These are phyloP conservation scores for Plasmodium blacklocki DNA, from an alignment of 169 alveolate genomes.

Conservation along the genomic window DNA sequence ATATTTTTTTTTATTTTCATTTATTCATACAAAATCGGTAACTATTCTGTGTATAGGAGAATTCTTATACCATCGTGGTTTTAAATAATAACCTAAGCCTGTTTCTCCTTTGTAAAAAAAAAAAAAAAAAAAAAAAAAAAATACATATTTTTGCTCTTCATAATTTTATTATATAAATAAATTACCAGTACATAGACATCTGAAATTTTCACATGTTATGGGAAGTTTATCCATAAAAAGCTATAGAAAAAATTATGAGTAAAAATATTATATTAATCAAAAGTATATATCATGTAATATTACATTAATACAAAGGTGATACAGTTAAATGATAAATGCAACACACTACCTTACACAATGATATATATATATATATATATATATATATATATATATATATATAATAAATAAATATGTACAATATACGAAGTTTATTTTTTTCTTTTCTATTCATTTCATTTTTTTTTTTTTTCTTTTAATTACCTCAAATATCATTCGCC, in stretches of 20 bases:
- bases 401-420: neutral
- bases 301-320: no score
- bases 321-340: no score
- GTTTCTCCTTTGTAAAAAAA: constrained; percentile 82
- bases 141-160: neutral
- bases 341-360: no score
- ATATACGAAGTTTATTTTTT: neutral
- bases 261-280: no score
- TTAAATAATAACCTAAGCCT: constrained; percentile 87
- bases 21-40: constrained; percentile 83
- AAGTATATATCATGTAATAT: no score
- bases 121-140: constrained; percentile 11
- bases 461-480: neutral
- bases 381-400: neutral
- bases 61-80: constrained; percentile 90
- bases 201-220: constrained; percentile 91
- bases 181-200: constrained; percentile 93
- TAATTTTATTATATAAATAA: neutral
- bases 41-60: constrained; percentile 86
- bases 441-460: constrained; percentile 1
- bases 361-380: no score
- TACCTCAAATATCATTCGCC: constrained; percentile 87
- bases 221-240: constrained; percentile 90
- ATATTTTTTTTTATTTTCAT: neutral
- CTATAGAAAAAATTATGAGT: constrained; percentile 58